Evolutionary conservation across 2,329 filamentous ascomycete species (phyloP).

Genomic region (Didymella sp.): DNA sequence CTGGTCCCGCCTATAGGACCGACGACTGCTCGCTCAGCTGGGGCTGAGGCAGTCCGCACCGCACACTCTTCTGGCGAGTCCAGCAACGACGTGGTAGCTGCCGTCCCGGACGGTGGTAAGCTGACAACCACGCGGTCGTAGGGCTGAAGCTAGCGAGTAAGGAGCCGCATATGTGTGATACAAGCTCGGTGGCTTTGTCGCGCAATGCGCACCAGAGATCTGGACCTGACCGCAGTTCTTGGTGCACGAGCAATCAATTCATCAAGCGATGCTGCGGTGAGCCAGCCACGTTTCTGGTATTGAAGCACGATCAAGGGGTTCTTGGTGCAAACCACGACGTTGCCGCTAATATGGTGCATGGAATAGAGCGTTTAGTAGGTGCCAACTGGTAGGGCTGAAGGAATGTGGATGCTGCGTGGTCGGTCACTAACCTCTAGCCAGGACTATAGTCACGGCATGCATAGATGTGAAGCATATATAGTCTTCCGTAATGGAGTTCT

Average conservation of each 20-base stretch:
- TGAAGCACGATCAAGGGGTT: slow-evolving; percentile 3
- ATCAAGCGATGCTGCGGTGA: slow-evolving; percentile 7
- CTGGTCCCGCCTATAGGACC: background rate
- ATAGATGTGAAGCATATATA: background rate
- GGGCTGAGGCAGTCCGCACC: background rate
- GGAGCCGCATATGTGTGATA: slow-evolving; percentile 6
- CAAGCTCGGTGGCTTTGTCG: slow-evolving; percentile 12
- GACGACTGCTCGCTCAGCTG: slow-evolving; percentile 4
- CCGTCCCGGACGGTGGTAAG: background rate
- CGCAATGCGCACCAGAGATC: background rate
- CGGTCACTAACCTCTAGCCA: background rate
- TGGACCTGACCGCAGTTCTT: slow-evolving; percentile 4
- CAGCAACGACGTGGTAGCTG: background rate
- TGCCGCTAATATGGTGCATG: slow-evolving; percentile 16
- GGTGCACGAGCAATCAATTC: slow-evolving; percentile 1
- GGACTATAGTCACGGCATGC: background rate
- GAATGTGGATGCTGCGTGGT: background rate
- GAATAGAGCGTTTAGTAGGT: slow-evolving; percentile 10
- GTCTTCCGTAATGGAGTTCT: background rate
- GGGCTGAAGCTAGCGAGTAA: slow-evolving; percentile 5
- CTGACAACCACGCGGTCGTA: background rate
- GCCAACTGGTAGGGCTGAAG: slow-evolving; percentile 4
- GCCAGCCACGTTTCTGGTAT: slow-evolving; percentile 11
- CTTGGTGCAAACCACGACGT: slow-evolving; percentile 10
- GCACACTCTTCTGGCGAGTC: background rate